Conservation (phyloP, 768 basidiomycete species). For the Kwoniella heveanensis region DNA sequence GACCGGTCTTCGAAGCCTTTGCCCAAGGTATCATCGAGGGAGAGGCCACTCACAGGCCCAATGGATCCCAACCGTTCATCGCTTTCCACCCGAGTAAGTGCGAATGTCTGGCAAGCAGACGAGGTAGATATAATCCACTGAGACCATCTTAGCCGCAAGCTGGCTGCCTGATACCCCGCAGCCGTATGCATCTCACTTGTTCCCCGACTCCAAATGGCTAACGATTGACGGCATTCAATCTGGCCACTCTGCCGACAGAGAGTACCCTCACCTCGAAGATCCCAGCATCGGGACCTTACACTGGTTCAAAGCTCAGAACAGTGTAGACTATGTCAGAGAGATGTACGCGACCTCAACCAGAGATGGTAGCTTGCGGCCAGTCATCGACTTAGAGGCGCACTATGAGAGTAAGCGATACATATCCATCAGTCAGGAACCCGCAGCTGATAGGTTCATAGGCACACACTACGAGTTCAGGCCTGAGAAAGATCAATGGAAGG, state of each 20-base stretch:
- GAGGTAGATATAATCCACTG: no score
- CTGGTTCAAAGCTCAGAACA: slow-evolving; percentile 3
- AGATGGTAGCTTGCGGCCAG: slow-evolving; percentile 24
- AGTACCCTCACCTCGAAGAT: background rate
- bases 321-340: slow-evolving; percentile 20
- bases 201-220: slow-evolving; percentile 27
- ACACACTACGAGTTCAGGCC: slow-evolving; percentile 8
- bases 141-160: background rate
- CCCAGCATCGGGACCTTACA: slow-evolving; percentile 4
- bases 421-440: background rate
- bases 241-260: slow-evolving; percentile 11
- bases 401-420: slow-evolving; percentile 21
- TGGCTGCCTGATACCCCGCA: slow-evolving; percentile 18
- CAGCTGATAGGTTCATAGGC: slow-evolving; percentile 2
- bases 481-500: slow-evolving; percentile 19
- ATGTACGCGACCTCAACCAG: slow-evolving; percentile 21
- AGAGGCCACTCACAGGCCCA: slow-evolving; percentile 9
- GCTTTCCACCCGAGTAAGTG: slow-evolving; percentile 10
- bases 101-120: no score
- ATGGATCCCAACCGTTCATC: slow-evolving; percentile 8
- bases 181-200: slow-evolving; percentile 12
- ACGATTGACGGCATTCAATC: slow-evolving; percentile 21
- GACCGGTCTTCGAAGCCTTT: slow-evolving; percentile 15
- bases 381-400: slow-evolving; percentile 32
- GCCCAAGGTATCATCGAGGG: slow-evolving; percentile 22